Evolutionary conservation across 331 rosid genomes (phyloP).

Genomic region (Cydonia oblonga): DNA sequence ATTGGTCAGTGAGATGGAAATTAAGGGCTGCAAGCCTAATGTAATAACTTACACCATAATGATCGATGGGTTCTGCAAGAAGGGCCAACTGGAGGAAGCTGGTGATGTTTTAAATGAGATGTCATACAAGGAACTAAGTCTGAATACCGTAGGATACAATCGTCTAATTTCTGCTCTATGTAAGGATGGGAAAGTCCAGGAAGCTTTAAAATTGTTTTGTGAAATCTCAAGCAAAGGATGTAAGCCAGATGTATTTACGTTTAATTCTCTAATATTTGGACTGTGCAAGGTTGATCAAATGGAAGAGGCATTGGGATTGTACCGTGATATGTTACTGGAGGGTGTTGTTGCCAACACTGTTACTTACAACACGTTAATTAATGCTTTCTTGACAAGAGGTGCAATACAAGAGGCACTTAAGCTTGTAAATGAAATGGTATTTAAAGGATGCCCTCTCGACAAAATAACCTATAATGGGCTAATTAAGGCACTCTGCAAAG

Average conservation of each 20-base stretch:
- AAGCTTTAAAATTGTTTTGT: slow-evolving; percentile 42
- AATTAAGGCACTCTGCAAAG: slow-evolving; percentile 61
- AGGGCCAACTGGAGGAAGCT: slow-evolving; percentile 53
- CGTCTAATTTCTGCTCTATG: slow-evolving; percentile 57
- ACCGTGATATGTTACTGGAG: slow-evolving; percentile 60
- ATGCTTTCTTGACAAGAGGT: slow-evolving; percentile 48
- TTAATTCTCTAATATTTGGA: slow-evolving; percentile 66
- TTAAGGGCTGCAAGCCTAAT: slow-evolving; percentile 63
- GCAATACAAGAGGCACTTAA: slow-evolving; percentile 51
- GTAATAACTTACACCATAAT: slow-evolving; percentile 69
- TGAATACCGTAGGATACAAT: slow-evolving; percentile 71
- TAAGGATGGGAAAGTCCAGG: slow-evolving; percentile 44
- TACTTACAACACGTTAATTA: slow-evolving; percentile 73
- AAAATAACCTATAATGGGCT: slow-evolving; percentile 71
- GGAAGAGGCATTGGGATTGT: slow-evolving; percentile 56
- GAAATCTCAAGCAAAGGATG: slow-evolving; percentile 68
- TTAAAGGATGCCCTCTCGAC: slow-evolving; percentile 71
- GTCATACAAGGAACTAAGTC: slow-evolving; percentile 46
- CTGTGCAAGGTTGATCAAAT: slow-evolving; percentile 50
- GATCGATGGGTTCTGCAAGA: slow-evolving; percentile 66
- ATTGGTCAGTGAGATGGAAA: slow-evolving; percentile 46
- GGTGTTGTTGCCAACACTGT: slow-evolving; percentile 84
- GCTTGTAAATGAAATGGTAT: slow-evolving; percentile 75
- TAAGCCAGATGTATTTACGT: slow-evolving; percentile 72
- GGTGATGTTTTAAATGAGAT: slow-evolving; percentile 50